Evolutionary conservation across 805 yeast genomes (phyloP), one percentile per base, ranked within the genome.

Genomic region (Metschnikowia kofuensis): DNA sequence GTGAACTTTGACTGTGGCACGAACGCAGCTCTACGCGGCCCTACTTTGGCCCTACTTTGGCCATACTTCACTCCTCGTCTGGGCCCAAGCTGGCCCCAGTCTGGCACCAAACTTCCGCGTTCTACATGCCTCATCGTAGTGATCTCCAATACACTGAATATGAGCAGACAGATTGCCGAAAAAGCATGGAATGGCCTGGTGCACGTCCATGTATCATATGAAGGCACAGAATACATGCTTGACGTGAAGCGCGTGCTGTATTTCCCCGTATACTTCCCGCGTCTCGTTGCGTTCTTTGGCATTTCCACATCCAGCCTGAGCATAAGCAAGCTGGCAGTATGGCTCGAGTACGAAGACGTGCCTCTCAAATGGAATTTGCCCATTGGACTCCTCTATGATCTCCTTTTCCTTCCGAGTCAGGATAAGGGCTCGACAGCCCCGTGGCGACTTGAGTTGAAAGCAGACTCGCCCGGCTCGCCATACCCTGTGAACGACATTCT

Each of bases 311-410:
- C 61, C 35, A 44, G 32, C 15, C 41, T 49, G 11, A n/a, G 42
- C 15, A 34, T 54, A 14, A 34, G 42, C 14, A 34, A 45, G 7
- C 39, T 35, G 12, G 64, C 68, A 1, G 45, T 69, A 67, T 89
- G 96, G 96, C 71, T 89, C 34, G 89, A 82, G 53, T 77, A 72
- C 59, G 84, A 83, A 31, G 76, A 68, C 5, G 81, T 75, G 1
- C 89, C 94, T 0, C 52, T 90, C 30, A 74, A 77, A 43, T 89
- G 97, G 96, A 81, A 86, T 54, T 70, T 80, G 52, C 96, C 96
- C 0, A 64, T 84, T 1, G 96, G 96, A 0, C 66, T 85, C 5
- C 63, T 83, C 2, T 82, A 76, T 59, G 96, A 89, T 56, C 66
- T 72, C 21, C 8, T 59, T 78, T 48, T 66, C 70, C n/a, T 69